These are phyloP conservation scores for Neurospora intermedia DNA, from an alignment of 495 filamentous ascomycete genomes.

Conservation along the genomic window DNA sequence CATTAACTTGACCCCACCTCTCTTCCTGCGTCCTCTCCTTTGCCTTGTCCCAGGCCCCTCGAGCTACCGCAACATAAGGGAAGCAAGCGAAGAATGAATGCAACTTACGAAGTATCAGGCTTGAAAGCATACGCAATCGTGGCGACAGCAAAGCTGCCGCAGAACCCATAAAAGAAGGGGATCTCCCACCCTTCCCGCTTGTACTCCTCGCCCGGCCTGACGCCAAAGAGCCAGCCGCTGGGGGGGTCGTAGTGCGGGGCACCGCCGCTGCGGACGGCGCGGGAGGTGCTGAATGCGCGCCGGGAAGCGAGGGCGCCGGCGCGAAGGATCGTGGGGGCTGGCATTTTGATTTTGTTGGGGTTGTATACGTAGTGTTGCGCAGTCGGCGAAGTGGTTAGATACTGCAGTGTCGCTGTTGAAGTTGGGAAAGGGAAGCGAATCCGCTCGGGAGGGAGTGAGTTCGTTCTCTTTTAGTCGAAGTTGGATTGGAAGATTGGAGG, in stretches of 20 bases:
- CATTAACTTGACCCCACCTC: no score
- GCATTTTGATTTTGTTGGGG: neutral
- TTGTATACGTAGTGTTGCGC: no score
- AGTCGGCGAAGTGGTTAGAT: no score
- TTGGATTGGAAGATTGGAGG: neutral
- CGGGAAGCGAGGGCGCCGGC: conserved; percentile 4
- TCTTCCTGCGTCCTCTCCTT: no score
- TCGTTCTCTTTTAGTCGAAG: no score
- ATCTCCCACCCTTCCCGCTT: conserved; percentile 94
- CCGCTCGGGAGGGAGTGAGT: no score
- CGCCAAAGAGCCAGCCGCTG: conserved; percentile 78
- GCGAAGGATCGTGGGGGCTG: neutral
- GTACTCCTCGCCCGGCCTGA: conserved; percentile 88
- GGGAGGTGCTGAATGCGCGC: conserved; percentile 25
- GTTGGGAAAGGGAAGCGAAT: no score
- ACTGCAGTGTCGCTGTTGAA: no score
- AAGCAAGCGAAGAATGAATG: no score
- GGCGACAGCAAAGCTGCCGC: conserved; percentile 64
- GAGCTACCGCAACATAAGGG: no score
- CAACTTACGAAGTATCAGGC: conserved; percentile 92
- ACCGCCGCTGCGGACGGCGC: conserved; percentile 39
- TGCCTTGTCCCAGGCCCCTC: no score
- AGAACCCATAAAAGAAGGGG: conserved; percentile 80
- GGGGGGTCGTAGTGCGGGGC: conserved; percentile 83
- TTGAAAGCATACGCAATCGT: conserved; percentile 88